Conservation (phyloP, 495 filamentous ascomycete species). For the Glarea lozoyensis region DNA sequence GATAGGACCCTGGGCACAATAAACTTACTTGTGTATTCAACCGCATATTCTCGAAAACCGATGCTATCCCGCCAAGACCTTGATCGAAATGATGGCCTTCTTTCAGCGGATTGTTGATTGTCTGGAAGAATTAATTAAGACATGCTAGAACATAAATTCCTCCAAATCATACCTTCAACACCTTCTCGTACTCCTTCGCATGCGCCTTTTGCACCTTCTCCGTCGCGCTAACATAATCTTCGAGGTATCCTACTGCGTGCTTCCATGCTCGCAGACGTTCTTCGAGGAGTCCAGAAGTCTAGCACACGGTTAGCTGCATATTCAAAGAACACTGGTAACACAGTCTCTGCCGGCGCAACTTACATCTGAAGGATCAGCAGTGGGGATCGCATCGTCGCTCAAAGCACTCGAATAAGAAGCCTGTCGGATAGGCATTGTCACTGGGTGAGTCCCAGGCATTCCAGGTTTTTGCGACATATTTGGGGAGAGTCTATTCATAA, state of each 20-base stretch:
- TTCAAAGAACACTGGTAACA: too few species aligned
- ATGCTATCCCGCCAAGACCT: slow-evolving; percentile 70
- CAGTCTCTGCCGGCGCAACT: slow-evolving; percentile 23
- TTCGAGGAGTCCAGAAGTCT: slow-evolving; percentile 69
- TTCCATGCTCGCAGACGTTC: slow-evolving; percentile 92
- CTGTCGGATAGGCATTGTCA: slow-evolving; percentile 45
- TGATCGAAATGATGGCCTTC: slow-evolving; percentile 91
- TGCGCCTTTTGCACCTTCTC: slow-evolving; percentile 78
- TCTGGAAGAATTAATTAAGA: slow-evolving; percentile 46
- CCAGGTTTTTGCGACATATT: background rate
- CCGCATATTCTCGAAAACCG: slow-evolving; percentile 87
- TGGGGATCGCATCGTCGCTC: slow-evolving; percentile 56
- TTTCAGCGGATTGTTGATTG: slow-evolving; percentile 73
- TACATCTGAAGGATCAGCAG: slow-evolving; percentile 73
- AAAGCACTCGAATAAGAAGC: slow-evolving; percentile 40
- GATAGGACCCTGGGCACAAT: background rate
- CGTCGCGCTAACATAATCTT: slow-evolving; percentile 75
- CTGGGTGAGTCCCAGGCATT: slow-evolving; percentile 14
- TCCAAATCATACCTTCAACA: slow-evolving; percentile 62
- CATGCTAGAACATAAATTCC: too few species aligned
- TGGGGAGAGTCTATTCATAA: too few species aligned
- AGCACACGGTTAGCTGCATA: too few species aligned
- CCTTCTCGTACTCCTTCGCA: slow-evolving; percentile 91
- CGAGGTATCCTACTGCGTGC: slow-evolving; percentile 81
- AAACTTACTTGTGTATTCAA: slow-evolving; percentile 69